These are phyloP conservation scores for Phaeosphaeriaceae sp. DNA, from an alignment of 2,329 filamentous ascomycete genomes.

Conservation along the genomic window DNA sequence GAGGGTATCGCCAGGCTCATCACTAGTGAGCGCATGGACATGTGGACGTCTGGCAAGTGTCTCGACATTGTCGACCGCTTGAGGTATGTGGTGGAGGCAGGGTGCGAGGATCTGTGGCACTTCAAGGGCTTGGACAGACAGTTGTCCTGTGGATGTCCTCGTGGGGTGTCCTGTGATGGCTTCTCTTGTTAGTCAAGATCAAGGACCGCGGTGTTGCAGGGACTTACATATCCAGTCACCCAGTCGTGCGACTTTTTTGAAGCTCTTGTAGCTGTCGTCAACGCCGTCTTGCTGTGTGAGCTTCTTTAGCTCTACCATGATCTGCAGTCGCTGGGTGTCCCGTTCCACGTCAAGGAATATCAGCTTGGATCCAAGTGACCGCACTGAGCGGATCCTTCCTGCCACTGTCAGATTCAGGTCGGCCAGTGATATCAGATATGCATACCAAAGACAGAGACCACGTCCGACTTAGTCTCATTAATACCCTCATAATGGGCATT, in stretches of 20 bases:
- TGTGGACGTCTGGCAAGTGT: slow-evolving; percentile 79
- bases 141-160: slow-evolving; percentile 74
- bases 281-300: slow-evolving; percentile 48
- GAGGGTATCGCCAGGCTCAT: slow-evolving; percentile 70
- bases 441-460: slow-evolving; percentile 47
- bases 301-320: slow-evolving; percentile 73
- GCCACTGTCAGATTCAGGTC: slow-evolving; percentile 40
- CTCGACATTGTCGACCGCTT: slow-evolving; percentile 72
- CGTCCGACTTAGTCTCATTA: slow-evolving; percentile 31
- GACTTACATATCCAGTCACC: slow-evolving; percentile 84
- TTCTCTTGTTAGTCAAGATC: slow-evolving; percentile 18
- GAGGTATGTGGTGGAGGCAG: slow-evolving; percentile 79
- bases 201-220: not conserved
- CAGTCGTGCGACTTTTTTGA: slow-evolving; percentile 72
- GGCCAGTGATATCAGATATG: not conserved
- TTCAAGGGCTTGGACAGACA: slow-evolving; percentile 72
- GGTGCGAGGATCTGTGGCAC: slow-evolving; percentile 79
- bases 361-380: slow-evolving; percentile 76
- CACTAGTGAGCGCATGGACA: slow-evolving; percentile 83
- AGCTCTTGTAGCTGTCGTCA: slow-evolving; percentile 61
- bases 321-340: slow-evolving; percentile 75
- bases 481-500: slow-evolving; percentile 36
- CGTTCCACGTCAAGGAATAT: slow-evolving; percentile 83
- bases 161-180: slow-evolving; percentile 75
- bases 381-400: slow-evolving; percentile 78